phyloP scores from a whole-genome alignment of 2,329 filamentous ascomycete genomes.

The Trichoderma aggressivum region DNA sequence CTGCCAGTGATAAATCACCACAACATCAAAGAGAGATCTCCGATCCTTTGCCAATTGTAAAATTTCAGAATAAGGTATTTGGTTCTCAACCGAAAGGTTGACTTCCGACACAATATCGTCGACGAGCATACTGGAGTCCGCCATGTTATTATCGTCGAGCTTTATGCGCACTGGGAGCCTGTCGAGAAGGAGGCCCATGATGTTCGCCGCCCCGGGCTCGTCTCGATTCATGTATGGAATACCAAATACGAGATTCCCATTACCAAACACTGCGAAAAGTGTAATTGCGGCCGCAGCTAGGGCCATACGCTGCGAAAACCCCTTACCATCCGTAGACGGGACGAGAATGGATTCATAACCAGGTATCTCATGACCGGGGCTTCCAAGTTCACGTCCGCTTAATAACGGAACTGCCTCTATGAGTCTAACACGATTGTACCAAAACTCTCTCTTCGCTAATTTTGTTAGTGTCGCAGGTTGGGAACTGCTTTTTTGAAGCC shows the following conservation, averaged over 20 bases:
- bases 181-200: not conserved
- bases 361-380: not conserved
- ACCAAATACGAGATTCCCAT: not conserved
- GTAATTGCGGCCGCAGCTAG: not conserved
- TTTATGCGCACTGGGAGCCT: not conserved
- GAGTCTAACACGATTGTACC: not conserved
- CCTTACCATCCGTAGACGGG: not conserved
- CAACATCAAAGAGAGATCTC: not conserved
- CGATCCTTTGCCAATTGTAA: not conserved
- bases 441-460: not conserved
- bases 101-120: not conserved
- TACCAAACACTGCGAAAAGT: not conserved
- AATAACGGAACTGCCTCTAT: not conserved
- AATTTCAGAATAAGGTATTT: not conserved
- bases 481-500: not conserved
- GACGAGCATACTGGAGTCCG: not conserved
- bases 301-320: not conserved
- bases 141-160: not conserved
- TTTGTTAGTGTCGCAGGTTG: not conserved
- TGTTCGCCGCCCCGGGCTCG: not conserved
- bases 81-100: not conserved
- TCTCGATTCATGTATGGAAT: conserved; percentile 6
- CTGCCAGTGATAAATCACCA: conserved; percentile 3
- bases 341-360: not conserved
- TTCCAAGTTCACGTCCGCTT: not conserved